Percentiles rank a stretch among this genome's conserved stretches.
These are phyloP conservation scores for Leccinum broughii DNA, from an alignment of 768 basidiomycete species.

Conservation along the genomic window DNA sequence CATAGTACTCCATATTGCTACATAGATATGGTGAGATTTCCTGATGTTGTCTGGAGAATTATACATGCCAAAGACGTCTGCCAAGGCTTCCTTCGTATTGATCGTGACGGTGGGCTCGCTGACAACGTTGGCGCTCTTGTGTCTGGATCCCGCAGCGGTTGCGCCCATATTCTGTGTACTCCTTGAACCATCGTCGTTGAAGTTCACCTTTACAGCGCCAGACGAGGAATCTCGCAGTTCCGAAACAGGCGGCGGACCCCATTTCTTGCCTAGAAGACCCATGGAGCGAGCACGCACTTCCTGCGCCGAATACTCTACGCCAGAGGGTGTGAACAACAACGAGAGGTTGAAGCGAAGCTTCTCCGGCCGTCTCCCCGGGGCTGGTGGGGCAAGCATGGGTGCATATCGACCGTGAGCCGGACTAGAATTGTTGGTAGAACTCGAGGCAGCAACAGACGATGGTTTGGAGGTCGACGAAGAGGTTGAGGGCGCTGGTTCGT, in stretches of 20 bases:
- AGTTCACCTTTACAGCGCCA: constrained; percentile 47
- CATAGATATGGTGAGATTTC: too few relatives aligned
- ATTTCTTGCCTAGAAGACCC: constrained; percentile 83
- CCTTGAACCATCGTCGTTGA: constrained; percentile 59
- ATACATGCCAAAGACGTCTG: constrained; percentile 95
- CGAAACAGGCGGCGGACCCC: constrained; percentile 64
- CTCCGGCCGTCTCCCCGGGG: constrained; percentile 70
- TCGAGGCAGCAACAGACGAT: constrained; percentile 23
- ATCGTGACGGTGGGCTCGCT: constrained; percentile 89
- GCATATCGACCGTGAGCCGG: constrained; percentile 54
- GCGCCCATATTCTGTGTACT: constrained; percentile 41
- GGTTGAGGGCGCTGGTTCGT: constrained; percentile 33
- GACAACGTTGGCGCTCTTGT: constrained; percentile 45
- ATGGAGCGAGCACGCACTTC: constrained; percentile 81
- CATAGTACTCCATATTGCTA: too few relatives aligned
- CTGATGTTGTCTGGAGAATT: constrained; percentile 67
- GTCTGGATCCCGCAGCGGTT: constrained; percentile 30
- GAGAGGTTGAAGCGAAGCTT: constrained; percentile 67
- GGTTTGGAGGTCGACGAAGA: constrained; percentile 30
- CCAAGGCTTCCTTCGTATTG: constrained; percentile 93
- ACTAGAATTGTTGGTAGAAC: constrained; percentile 41
- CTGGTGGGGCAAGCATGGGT: constrained; percentile 68
- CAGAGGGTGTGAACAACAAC: constrained; percentile 72
- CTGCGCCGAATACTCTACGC: constrained; percentile 80
- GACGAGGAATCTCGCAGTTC: constrained; percentile 37